A percentile compares a stretch with the other conserved stretches of the same genome.
Evolutionary conservation across 225 moss, liverwort and hornwort genomes (phyloP).

Genomic region (Antitrichia curtipendula): DNA sequence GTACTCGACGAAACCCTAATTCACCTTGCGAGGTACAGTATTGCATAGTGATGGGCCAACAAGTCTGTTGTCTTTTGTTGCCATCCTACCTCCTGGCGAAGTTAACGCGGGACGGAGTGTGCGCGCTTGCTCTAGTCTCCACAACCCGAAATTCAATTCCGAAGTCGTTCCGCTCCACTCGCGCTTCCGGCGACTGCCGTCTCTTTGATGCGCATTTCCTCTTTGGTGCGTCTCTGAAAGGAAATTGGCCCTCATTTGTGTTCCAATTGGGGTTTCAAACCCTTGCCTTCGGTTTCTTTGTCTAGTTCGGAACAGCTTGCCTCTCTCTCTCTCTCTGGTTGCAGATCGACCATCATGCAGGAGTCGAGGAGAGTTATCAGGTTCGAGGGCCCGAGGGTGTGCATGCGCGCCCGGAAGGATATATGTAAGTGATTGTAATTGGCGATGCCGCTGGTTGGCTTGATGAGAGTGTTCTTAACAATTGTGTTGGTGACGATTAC

Average conservation of each 20-base stretch:
- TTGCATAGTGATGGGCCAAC: not conserved
- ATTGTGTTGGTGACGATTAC: not conserved
- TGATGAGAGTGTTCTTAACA: not conserved
- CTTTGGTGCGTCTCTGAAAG: slow-evolving; percentile 2
- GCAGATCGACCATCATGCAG: slow-evolving; percentile 5
- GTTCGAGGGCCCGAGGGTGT: not conserved
- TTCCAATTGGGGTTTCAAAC: not conserved
- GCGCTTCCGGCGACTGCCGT: not conserved
- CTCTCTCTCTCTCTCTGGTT: not conserved
- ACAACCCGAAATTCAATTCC: not conserved
- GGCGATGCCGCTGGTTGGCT: not conserved
- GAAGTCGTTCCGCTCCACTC: not conserved
- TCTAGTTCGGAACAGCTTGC: not conserved
- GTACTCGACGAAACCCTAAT: not conserved
- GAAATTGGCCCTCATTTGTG: not conserved
- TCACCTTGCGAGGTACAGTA: not conserved
- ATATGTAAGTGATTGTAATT: not conserved
- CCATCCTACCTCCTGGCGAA: no score
- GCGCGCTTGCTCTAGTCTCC: not conserved
- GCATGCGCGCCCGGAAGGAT: not conserved
- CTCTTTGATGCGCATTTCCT: not conserved
- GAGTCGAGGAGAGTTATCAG: not conserved
- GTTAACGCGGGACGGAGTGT: not conserved
- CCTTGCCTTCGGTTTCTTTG: not conserved
- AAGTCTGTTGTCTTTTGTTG: not conserved